These are phyloP conservation scores for Neurospora sp. DNA, from an alignment of 495 filamentous ascomycete species.

Conservation along the genomic window DNA sequence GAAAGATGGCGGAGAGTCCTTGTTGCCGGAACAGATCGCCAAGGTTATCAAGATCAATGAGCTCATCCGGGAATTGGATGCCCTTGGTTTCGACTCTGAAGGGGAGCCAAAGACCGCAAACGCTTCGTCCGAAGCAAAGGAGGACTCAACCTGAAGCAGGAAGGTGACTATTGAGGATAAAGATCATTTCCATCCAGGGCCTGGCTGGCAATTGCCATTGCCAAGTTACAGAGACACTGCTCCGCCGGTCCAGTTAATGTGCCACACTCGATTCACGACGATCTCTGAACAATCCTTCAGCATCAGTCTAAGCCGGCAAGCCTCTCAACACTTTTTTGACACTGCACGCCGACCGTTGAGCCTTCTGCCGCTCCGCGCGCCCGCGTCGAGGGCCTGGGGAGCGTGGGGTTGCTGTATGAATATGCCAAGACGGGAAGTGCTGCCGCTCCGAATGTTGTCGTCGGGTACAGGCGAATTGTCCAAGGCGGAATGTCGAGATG, in stretches of 20 bases:
- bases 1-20: slow-evolving; percentile 70
- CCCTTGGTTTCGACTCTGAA: slow-evolving; percentile 67
- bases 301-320: background rate
- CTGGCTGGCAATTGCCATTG: background rate
- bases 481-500: background rate
- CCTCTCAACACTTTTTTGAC: background rate
- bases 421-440: background rate
- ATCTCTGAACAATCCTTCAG: background rate
- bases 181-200: background rate
- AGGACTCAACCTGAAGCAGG: background rate
- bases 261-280: background rate
- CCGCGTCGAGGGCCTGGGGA: background rate
- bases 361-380: background rate
- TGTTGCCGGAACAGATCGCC: slow-evolving; percentile 91
- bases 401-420: background rate
- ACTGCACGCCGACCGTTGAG: background rate
- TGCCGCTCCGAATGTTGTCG: background rate
- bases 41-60: slow-evolving; percentile 97
- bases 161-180: background rate
- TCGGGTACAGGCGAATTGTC: background rate
- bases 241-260: background rate
- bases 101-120: slow-evolving; percentile 34
- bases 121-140: background rate
- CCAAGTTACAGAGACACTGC: background rate
- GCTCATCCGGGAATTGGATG: slow-evolving; percentile 78